Evolutionary conservation across 257 asterid genomes (phyloP), one percentile per base, ranked within the genome.

Genomic region (Przewalskia tangutica): DNA sequence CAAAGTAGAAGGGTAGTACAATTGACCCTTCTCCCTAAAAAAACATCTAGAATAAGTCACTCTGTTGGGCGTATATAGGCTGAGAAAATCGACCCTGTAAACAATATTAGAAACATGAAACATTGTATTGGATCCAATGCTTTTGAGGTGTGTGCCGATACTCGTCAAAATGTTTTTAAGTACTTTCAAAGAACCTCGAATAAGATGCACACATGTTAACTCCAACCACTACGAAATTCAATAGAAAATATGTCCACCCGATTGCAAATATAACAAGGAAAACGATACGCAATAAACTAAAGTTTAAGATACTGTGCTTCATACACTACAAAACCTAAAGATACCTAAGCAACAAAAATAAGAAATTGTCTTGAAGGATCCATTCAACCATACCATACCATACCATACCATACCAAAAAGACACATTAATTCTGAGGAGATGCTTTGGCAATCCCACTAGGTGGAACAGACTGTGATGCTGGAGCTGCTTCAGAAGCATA

Each of bases 401-500:
- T 13, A 16, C 70, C 38, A 16, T 36, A 27, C 32, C 32, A n/a
- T 13, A 16, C 70, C 38, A 23, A 13, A 32, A 13, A 12, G 60
- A 23, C 46, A 38, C 5, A 55, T 87, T 79, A 90, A 84, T 88
- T 86, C 44, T 86, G 85, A 2, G 97, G 92, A 2, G 97, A 90
- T 36, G 91, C 83, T 87, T 92, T 92, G 1, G 90, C 86, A 34
- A 88, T 84, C 84, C 89, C 95, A 12, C 7, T 89, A 2, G 92
- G 85, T 42, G 81, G 91, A 58, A 83, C 86, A 5, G 87, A 68
- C 83, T 85, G 97, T 4, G 91, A 53, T 10, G 93, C 77, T 32
- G 92, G 90, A 71, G 89, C 64, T 12, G 91, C 91, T 84, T 90
- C 97, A 63, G 90, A 51, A 23, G 97, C 65, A 80, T 92, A 91